These are phyloP conservation scores for Rhodotorula sp. DNA, from an alignment of 1,284 basidiomycete species.

Conservation along the genomic window DNA sequence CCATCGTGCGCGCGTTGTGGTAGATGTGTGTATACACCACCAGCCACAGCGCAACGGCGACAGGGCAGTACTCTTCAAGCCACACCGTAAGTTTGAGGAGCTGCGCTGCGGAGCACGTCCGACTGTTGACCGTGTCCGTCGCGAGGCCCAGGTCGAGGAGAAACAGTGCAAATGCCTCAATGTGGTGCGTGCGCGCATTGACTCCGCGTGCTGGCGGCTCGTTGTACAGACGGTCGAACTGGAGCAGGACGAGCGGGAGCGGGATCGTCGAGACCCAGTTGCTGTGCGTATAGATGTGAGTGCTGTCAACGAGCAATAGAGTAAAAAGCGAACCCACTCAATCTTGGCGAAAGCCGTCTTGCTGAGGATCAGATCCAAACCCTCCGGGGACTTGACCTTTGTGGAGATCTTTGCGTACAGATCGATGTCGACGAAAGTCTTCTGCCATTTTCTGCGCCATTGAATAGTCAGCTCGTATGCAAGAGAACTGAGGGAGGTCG, in stretches of 20 bases:
- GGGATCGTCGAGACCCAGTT: not conserved
- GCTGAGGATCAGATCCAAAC: not conserved
- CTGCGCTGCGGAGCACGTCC: not conserved
- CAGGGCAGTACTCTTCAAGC: not conserved
- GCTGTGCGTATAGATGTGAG: not conserved
- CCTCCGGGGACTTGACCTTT: not conserved
- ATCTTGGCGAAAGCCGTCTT: not conserved
- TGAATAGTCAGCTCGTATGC: no score
- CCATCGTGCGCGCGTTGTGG: not conserved
- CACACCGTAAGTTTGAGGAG: not conserved
- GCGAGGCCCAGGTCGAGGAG: not conserved
- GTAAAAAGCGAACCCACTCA: not conserved
- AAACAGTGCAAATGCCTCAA: not conserved
- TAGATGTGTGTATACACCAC: not conserved
- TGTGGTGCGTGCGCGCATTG: not conserved
- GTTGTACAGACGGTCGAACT: not conserved
- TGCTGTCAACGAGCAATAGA: not conserved
- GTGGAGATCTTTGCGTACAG: no score
- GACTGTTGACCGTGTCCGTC: not conserved
- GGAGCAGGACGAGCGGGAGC: not conserved
- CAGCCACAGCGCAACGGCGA: not conserved
- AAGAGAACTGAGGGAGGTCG: not conserved
- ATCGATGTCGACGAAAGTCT: not conserved
- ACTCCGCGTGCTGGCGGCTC: not conserved
- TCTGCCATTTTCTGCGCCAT: not conserved